phyloP scores from a whole-genome alignment of 2,329 filamentous ascomycete genomes.

The Botrytis fabae region DNA sequence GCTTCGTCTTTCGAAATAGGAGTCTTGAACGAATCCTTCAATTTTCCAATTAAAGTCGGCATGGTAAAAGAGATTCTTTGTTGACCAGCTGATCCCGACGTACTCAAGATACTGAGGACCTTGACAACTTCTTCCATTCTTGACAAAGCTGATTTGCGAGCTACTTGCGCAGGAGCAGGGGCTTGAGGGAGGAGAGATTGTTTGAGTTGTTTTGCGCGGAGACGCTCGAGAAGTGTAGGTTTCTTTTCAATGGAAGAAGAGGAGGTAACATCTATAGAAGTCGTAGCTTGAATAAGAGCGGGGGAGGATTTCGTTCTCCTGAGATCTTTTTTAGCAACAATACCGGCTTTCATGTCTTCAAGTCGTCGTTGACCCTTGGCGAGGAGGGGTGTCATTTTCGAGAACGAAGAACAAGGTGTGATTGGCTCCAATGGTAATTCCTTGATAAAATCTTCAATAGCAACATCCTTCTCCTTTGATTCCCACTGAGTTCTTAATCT shows the following conservation, averaged over 20 bases:
- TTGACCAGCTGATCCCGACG: slow-evolving; percentile 51
- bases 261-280: slow-evolving; percentile 21
- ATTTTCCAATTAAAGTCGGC: slow-evolving; percentile 60
- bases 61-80: slow-evolving; percentile 66
- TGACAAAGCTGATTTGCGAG: slow-evolving; percentile 64
- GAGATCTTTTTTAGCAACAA: slow-evolving; percentile 53
- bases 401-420: slow-evolving; percentile 51
- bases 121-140: slow-evolving; percentile 67
- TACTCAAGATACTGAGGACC: slow-evolving; percentile 65
- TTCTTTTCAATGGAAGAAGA: slow-evolving; percentile 44
- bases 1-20: slow-evolving; percentile 51
- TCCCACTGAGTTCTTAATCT: slow-evolving; percentile 52
- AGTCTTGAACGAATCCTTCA: slow-evolving; percentile 62
- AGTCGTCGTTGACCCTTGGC: slow-evolving; percentile 68
- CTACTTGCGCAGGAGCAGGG: slow-evolving; percentile 55
- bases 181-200: slow-evolving; percentile 47
- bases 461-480: slow-evolving; percentile 26
- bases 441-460: slow-evolving; percentile 49
- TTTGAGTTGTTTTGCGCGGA: slow-evolving; percentile 68
- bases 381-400: slow-evolving; percentile 57
- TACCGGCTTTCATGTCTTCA: slow-evolving; percentile 65
- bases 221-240: slow-evolving; percentile 72
- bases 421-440: slow-evolving; percentile 58
- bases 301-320: slow-evolving; percentile 42
- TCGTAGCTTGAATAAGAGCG: slow-evolving; percentile 1